Evolutionary conservation across 495 filamentous ascomycete genomes (phyloP).

Genomic region (Sporormia fimetaria): DNA sequence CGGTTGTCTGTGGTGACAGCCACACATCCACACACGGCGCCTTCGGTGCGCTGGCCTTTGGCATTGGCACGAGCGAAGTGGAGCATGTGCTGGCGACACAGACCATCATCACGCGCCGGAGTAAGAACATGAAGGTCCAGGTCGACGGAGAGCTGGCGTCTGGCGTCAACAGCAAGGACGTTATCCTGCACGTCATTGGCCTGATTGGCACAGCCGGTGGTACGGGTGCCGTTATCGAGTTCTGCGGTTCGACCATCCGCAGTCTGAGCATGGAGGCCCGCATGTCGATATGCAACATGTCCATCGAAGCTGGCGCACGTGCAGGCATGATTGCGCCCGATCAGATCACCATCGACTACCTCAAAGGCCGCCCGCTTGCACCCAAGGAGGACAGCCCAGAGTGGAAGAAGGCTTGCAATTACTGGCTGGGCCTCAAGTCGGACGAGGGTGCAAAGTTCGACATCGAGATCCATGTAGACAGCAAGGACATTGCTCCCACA

Average conservation of each 20-base stretch:
- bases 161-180: constrained; percentile 92
- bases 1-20: constrained; percentile 93
- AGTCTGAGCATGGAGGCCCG: constrained; percentile 88
- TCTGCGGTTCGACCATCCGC: constrained; percentile 85
- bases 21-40: constrained; percentile 97
- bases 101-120: constrained; percentile 82
- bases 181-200: constrained; percentile 89
- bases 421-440: constrained; percentile 79
- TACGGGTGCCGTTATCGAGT: constrained; percentile 91
- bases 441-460: constrained; percentile 82
- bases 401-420: constrained; percentile 80
- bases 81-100: constrained; percentile 97
- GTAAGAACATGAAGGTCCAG: constrained; percentile 97
- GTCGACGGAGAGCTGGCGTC: constrained; percentile 84
- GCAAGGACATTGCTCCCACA: constrained; percentile 84
- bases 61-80: constrained; percentile 96
- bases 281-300: constrained; percentile 99
- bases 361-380: constrained; percentile 78
- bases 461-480: constrained; percentile 72
- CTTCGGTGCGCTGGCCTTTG: constrained; percentile 89
- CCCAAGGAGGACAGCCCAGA: constrained; percentile 71
- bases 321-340: constrained; percentile 96
- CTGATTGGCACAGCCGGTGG: constrained; percentile 92
- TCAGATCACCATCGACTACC: constrained; percentile 86
- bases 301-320: constrained; percentile 92